Evolutionary conservation across 2,329 filamentous ascomycete species (phyloP).

Genomic region (Metarhizium guizhouense): DNA sequence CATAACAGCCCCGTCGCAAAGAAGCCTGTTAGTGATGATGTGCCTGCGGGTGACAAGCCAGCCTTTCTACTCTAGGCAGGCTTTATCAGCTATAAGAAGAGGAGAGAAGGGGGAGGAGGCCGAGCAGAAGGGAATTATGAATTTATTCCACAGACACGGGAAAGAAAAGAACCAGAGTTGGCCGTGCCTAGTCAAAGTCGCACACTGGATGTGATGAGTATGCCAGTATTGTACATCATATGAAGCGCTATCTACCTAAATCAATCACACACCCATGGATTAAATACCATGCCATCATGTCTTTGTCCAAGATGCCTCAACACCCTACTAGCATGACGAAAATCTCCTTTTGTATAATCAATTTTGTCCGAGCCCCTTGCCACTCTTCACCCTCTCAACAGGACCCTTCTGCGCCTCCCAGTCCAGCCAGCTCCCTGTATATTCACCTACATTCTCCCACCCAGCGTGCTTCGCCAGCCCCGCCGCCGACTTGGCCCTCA

Average conservation of each 20-base stretch:
- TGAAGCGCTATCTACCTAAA: neutral
- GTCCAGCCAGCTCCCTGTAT: slow-evolving; percentile 70
- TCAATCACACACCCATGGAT: neutral
- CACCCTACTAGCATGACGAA: too few species aligned
- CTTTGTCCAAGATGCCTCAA: neutral
- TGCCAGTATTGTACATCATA: neutral
- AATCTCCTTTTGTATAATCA: slow-evolving; percentile 15
- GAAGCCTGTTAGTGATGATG: slow-evolving; percentile 27
- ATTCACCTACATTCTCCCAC: slow-evolving; percentile 64
- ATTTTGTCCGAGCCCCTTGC: neutral
- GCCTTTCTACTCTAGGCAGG: slow-evolving; percentile 10
- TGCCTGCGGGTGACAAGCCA: slow-evolving; percentile 14
- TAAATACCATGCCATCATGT: neutral
- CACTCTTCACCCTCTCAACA: slow-evolving; percentile 20
- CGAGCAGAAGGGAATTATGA: neutral
- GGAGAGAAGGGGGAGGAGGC: too few species aligned
- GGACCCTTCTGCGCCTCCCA: slow-evolving; percentile 68
- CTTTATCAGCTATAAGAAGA: neutral
- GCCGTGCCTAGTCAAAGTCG: neutral
- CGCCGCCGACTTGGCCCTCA: slow-evolving; percentile 71
- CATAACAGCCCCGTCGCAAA: slow-evolving; percentile 48
- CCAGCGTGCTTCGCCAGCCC: slow-evolving; percentile 68
- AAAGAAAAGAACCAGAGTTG: neutral
- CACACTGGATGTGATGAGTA: neutral
- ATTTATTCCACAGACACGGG: neutral